Evolutionary conservation across 1,139 yeast genomes (phyloP).

Genomic region (Meyerozyma smithsonii): DNA sequence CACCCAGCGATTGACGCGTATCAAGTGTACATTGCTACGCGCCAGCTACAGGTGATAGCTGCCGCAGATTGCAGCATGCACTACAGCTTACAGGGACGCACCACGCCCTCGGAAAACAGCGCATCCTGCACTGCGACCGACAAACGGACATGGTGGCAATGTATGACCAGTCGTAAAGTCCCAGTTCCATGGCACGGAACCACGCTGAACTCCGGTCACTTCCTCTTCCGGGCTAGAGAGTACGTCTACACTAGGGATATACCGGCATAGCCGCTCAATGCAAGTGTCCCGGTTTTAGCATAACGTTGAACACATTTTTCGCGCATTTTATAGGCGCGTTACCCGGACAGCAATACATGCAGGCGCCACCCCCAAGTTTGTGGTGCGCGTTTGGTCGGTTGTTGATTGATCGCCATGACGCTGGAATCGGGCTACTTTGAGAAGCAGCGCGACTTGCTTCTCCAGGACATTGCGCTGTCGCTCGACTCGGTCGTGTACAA

Average conservation of each 20-base stretch:
- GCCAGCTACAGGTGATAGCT: too few relatives aligned
- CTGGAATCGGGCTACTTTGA: constrained; percentile 21
- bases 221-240: constrained; percentile 36
- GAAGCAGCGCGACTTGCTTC: constrained; percentile 35
- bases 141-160: too few relatives aligned
- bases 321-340: background rate
- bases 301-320: constrained; percentile 8
- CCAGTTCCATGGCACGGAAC: constrained; percentile 16
- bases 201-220: constrained; percentile 26
- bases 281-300: constrained; percentile 26
- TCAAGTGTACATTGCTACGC: too few relatives aligned
- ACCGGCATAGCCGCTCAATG: constrained; percentile 31
- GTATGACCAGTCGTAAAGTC: constrained; percentile 30
- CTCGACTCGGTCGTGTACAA: constrained; percentile 49
- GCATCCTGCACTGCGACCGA: too few relatives aligned
- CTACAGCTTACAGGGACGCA: too few relatives aligned
- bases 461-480: constrained; percentile 36
- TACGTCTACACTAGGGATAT: constrained; percentile 30
- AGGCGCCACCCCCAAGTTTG: background rate
- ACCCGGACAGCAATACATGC: constrained; percentile 1
- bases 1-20: too few relatives aligned
- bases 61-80: too few relatives aligned
- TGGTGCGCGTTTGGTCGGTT: background rate
- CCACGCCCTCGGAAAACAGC: too few relatives aligned
- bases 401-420: background rate